Evolutionary conservation across 2,329 filamentous ascomycete species (phyloP), one percentile per base, ranked within the genome.

Genomic region (Chaetomiaceae sp.): DNA sequence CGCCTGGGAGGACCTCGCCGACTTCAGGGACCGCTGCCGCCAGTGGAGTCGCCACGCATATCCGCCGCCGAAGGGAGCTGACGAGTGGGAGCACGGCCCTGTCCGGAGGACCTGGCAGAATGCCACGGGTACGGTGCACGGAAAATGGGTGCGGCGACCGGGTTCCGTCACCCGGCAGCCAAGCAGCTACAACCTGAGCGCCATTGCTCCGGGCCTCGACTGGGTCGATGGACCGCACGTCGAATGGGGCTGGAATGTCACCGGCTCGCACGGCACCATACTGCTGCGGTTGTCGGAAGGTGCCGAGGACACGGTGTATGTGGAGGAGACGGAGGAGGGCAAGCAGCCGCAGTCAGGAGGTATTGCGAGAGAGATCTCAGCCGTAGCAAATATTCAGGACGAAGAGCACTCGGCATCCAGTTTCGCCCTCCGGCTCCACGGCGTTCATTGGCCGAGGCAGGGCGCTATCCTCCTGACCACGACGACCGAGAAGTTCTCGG

Each of bases 401-500:
- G 76, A 82, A 37, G 78, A 81, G 51, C 81, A 80, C 60, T 77
- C 81, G 55, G 86, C 87, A 5, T 85, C 85, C 64, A 87, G 82
- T 60, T 91, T 87, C 84, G 86, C 91, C 61, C 83, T 95, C 71
- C 78, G 81, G 47, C 72, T 96, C 45, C 85, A 90, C 69, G 94
- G 94, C 3, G 79, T 95, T 4, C 92, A 97, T 72, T 95, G 90
- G 76, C 84, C 87, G 33, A 78, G 80, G n/a, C 81, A 87, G 57
- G 94, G 94, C 1, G 81, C 84, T 13, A 81, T 94, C 45, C 73
- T 97, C 32, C 73, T 97, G 66, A 89, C 87, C 1, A 96, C 92
- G 0, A 92, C 90, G 43, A 96, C 90, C 68, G 88, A 96, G 65
- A 96, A 95, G 73, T 94, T 94, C 64, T 83, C 86, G n/a, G 91